These are phyloP conservation scores for Crucihimalaya himalaica DNA, from an alignment of 345 rosid species.

Conservation along the genomic window DNA sequence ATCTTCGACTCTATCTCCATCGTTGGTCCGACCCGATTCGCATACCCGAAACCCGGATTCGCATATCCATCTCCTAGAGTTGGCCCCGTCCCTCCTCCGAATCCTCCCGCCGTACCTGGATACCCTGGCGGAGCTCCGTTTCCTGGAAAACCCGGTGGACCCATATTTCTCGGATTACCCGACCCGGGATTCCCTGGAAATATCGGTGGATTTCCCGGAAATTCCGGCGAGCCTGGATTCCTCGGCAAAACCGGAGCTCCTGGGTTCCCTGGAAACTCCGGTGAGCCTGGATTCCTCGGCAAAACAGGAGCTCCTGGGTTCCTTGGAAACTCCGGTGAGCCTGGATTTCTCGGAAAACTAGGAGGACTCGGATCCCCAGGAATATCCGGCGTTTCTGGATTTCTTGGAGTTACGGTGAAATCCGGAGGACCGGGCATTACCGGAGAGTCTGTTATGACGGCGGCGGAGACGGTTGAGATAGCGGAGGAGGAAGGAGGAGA, in stretches of 20 bases:
- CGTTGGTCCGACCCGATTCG: slow-evolving; percentile 70
- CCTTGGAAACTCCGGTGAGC: slow-evolving; percentile 22
- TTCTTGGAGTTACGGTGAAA: slow-evolving; percentile 25
- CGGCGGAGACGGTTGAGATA: slow-evolving; percentile 40
- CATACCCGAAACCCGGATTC: slow-evolving; percentile 42
- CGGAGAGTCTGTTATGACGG: slow-evolving; percentile 37
- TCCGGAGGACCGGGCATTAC: slow-evolving; percentile 26
- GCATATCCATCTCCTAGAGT: slow-evolving; percentile 37
- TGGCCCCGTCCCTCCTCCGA: slow-evolving; percentile 34
- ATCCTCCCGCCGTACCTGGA: slow-evolving; percentile 31
- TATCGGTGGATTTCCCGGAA: slow-evolving; percentile 26
- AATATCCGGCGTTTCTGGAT: slow-evolving; percentile 25
- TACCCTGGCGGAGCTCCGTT: slow-evolving; percentile 35
- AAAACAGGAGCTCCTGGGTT: slow-evolving; percentile 8
- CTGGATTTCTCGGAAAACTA: slow-evolving; percentile 17
- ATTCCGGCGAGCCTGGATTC: slow-evolving; percentile 32
- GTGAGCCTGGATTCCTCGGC: slow-evolving; percentile 15
- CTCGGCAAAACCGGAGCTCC: slow-evolving; percentile 12
- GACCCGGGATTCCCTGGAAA: slow-evolving; percentile 10
- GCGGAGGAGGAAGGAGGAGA: slow-evolving; percentile 38
- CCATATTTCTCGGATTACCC: too few species aligned
- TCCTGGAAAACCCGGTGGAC: neutral
- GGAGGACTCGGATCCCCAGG: slow-evolving; percentile 22
- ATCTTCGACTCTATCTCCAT: slow-evolving; percentile 83
- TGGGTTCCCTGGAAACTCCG: slow-evolving; percentile 17